A percentile compares a stretch with the other conserved stretches of the same genome.
Evolutionary conservation across 202 grass and related monocot genomes (phyloP).

Genomic region (Cymbopogon flexuosus): DNA sequence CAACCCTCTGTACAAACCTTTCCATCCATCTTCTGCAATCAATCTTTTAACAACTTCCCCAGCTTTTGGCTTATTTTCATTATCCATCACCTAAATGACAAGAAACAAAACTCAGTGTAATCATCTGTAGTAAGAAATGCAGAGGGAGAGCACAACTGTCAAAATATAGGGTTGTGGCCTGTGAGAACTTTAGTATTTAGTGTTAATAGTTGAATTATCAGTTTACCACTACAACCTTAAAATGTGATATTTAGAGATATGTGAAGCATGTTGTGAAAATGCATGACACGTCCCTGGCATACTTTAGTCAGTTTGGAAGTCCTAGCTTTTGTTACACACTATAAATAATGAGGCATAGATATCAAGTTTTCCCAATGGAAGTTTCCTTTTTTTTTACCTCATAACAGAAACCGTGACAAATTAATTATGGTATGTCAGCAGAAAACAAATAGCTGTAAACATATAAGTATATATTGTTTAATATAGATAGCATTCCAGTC

Average conservation of each 20-base stretch:
- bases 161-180: conserved; percentile 6
- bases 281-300: not conserved
- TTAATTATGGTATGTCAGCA: conserved; percentile 1
- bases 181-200: not conserved
- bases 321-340: not conserved
- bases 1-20: conserved; percentile 92
- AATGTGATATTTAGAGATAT: not conserved
- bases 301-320: conserved; percentile 4
- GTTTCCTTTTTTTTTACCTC: not conserved
- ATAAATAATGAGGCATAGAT: not conserved
- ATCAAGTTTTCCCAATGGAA: not conserved
- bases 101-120: conserved; percentile 16
- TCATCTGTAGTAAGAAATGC: not conserved
- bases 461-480: not conserved
- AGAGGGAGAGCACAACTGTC: not conserved
- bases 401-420: not conserved
- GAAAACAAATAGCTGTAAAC: not conserved
- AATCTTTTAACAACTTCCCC: conserved; percentile 75
- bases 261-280: not conserved
- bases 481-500: conserved; percentile 16
- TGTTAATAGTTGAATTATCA: not conserved
- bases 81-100: conserved; percentile 60
- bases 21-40: conserved; percentile 90
- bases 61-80: conserved; percentile 57
- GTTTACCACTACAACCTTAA: conserved; percentile 9